Percentiles rank a stretch among this genome's conserved stretches.
These are phyloP conservation scores for Cladosporium sp. DNA, from an alignment of 2,329 filamentous ascomycete species.

Conservation along the genomic window DNA sequence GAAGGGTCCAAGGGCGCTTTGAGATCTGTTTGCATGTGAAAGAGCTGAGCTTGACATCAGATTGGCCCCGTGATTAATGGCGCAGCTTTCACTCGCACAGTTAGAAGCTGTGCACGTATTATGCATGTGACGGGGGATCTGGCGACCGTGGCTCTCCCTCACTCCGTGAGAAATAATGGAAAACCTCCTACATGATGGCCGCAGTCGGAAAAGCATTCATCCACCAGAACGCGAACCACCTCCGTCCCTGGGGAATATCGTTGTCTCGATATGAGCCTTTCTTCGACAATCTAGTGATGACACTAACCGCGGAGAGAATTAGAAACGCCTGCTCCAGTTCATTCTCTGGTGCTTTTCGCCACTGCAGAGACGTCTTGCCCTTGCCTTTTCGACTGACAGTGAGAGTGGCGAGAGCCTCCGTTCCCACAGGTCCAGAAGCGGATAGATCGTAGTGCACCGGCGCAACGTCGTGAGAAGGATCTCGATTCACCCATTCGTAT, in stretches of 20 bases:
- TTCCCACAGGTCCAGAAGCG: neutral
- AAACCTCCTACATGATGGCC: too few relatives aligned
- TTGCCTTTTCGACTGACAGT: conserved; percentile 1
- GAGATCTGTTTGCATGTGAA: too few relatives aligned
- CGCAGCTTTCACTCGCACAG: too few relatives aligned
- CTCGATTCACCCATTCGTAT: conserved; percentile 3
- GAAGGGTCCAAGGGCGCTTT: too few relatives aligned
- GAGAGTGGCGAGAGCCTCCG: neutral
- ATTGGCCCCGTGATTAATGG: too few relatives aligned
- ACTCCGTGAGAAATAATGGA: too few relatives aligned
- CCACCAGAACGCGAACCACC: conserved; percentile 8
- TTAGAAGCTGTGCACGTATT: too few relatives aligned
- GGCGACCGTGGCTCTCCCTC: too few relatives aligned
- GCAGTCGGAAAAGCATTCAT: neutral
- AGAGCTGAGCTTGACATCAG: too few relatives aligned
- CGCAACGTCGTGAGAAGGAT: neutral
- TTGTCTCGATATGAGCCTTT: neutral
- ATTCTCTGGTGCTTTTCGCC: neutral
- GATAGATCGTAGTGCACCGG: conserved; percentile 1
- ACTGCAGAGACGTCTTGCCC: neutral
- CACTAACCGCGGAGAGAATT: conserved; percentile 3
- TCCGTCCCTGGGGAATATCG: neutral
- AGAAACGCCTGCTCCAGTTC: conserved; percentile 8
- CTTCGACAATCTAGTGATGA: conserved; percentile 1
- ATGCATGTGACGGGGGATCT: too few relatives aligned